Base-by-base conservation (phyloP, 176 grass and related monocot genomes). In the Musa beccarii region DNA sequence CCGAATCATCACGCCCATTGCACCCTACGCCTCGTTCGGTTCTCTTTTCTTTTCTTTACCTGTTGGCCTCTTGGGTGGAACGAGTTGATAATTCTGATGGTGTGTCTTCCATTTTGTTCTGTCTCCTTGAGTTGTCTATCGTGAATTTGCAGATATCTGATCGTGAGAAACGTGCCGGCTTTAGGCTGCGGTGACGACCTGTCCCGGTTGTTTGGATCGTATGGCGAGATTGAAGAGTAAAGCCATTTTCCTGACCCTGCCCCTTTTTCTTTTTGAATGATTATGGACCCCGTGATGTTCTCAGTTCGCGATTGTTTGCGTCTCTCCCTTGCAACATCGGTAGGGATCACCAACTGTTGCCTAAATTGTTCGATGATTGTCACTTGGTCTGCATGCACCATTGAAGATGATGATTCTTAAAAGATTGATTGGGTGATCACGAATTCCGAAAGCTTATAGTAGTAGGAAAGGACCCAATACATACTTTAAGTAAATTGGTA, bases 121-220 rank as follows among this genome's bases (percentile, higher is more conserved):
- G 11, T 74, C 7, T 57, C 6, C 1, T 22, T 15, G 0, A 49
- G 1, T 24, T 16, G 20, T 1, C 9, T 28, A 2, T 49, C 22
- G 56, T 34, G 10, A 51, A 20, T 78, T 62, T 70, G 76, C 88
- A 98, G 95, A 80, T 94, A 94, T 83, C 76, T 98, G 63, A 68
- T 98, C 51, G 95, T 89, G 59, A 87, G 90, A 75, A 93, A 98
- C 75, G 95, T 98, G 71, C 95, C 95, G 4, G 81, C 90, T 1
- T 87, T 99, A 67, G 90, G 90, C 82, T 99, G 90, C 52, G 95
- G 78, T 11, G 90, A 94, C 28, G 86, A 94, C 50, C 86, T 99
- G 57, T 80, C 71, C 66, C 77, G 51, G 50, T 77, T 89, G 76
- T 94, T 94, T 66, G 76, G 85, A 49, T 85, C 88, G 10, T 94